Percentiles rank a stretch among this genome's conserved stretches.
Conservation (phyloP, 176 grass and related monocot species). For the Eremochloa ophiuroides region DNA sequence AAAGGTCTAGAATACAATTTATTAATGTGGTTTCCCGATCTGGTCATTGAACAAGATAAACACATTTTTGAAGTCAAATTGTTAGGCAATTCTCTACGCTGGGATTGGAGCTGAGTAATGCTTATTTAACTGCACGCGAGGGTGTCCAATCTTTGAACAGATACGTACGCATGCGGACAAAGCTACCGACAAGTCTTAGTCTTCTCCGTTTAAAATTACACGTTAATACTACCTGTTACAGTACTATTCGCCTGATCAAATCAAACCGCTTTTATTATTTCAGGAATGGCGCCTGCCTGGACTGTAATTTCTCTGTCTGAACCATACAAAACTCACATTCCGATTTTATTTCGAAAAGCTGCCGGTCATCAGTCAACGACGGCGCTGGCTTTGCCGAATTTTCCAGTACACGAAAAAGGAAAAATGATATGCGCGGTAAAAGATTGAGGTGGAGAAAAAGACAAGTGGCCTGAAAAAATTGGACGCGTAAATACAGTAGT, state of each 20-base stretch:
- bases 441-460: constrained; percentile 8
- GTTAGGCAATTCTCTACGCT: neutral
- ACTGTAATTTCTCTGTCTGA: neutral
- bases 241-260: neutral
- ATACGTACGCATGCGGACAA: neutral
- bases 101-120: neutral
- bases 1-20: neutral
- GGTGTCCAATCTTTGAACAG: constrained; percentile 20
- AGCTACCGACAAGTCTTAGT: neutral
- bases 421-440: neutral
- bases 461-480: neutral
- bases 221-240: too few relatives aligned
- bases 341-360: too few relatives aligned
- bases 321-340: neutral
- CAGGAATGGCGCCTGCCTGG: neutral
- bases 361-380: neutral
- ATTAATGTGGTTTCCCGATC: neutral
- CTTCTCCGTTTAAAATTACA: neutral
- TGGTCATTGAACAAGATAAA: neutral
- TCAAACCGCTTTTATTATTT: neutral
- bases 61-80: neutral
- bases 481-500: neutral
- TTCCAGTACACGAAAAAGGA: neutral
- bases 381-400: neutral
- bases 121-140: neutral